These are phyloP conservation scores for Prunus fruticosa DNA, from an alignment of 306 rosid species.

Conservation along the genomic window DNA sequence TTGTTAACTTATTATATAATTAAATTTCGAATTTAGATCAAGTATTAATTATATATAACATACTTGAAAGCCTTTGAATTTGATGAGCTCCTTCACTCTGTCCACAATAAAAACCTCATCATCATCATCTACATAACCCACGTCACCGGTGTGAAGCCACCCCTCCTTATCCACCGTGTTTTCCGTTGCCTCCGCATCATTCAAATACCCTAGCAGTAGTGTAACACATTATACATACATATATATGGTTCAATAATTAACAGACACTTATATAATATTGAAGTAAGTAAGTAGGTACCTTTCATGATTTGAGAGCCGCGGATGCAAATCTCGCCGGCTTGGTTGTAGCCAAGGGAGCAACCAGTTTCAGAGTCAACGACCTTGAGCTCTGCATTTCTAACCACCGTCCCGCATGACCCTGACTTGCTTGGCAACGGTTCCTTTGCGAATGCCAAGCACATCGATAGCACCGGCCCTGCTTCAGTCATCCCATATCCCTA, in stretches of 20 bases:
- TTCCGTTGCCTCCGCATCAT: constrained; percentile 60
- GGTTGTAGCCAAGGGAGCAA: constrained; percentile 53
- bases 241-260: background rate
- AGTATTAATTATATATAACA: background rate
- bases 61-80: constrained; percentile 94
- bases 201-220: constrained; percentile 52
- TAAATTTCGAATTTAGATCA: too few relatives aligned
- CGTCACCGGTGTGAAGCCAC: constrained; percentile 90
- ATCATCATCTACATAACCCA: constrained; percentile 75
- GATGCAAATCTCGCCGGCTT: constrained; percentile 82
- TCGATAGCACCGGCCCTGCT: constrained; percentile 85
- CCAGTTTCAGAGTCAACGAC: constrained; percentile 67
- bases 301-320: constrained; percentile 85
- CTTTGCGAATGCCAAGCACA: constrained; percentile 74
- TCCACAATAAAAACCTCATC: constrained; percentile 84
- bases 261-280: background rate
- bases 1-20: too few relatives aligned
- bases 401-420: constrained; percentile 81
- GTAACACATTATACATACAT: background rate
- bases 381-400: constrained; percentile 78
- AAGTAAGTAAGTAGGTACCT: constrained; percentile 27
- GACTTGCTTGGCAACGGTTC: constrained; percentile 57
- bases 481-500: constrained; percentile 98
- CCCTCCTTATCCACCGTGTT: constrained; percentile 68
- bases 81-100: constrained; percentile 85